Evolutionary conservation across 2,329 filamentous ascomycete genomes (phyloP), one percentile per base, ranked within the genome.

Genomic region (Fonsecaea multimorphosa): DNA sequence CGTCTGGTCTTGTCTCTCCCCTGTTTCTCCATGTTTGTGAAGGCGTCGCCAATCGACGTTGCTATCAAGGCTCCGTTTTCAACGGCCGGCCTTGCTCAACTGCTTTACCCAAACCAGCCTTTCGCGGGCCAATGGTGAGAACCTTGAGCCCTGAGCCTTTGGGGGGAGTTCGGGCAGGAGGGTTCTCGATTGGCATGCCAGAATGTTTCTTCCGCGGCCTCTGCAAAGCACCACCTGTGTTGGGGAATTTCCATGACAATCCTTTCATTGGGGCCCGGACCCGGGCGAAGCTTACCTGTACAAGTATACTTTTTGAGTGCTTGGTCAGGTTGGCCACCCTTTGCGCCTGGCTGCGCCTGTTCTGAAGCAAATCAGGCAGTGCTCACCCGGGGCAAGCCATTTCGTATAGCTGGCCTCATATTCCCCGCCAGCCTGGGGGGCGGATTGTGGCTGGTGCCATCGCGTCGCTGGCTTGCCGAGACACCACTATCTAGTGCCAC

Each of bases 401-500:
- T 49, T 49, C 22, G 44, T 49, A 24, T 24, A 49, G 44, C 44
- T 24, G 44, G 44, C 44, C 44, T 49, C 44, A 49, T 24, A 4
- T 49, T 27, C 44, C 44, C 53, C 40, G 27, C 52, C 55, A 36
- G 40, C 49, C 49, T 59, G 58, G 60, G 44, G 54, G 61, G 61
- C 61, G 61, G 58, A 60, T 63, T 64, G 67, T 67, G 64, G 67
- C 64, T 69, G 64, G 51, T 63, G 65, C 65, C 65, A 64, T 64
- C 51, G 61, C 46, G 27, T 60, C 40, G 58, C 63, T 67, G 59
- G 67, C 65, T 66, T 69, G 65, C 67, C 67, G 65, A 69, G 67
- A 69, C 67, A 69, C 59, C 55, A 69, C 67, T 62, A 62, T 69
- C 65, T 69, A 53, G 67, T 69, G 32, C 59, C 61, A 67, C 67